phyloP scores from a whole-genome alignment of 129 eudicot species.

The Chrysanthemum lavandulifolium region DNA sequence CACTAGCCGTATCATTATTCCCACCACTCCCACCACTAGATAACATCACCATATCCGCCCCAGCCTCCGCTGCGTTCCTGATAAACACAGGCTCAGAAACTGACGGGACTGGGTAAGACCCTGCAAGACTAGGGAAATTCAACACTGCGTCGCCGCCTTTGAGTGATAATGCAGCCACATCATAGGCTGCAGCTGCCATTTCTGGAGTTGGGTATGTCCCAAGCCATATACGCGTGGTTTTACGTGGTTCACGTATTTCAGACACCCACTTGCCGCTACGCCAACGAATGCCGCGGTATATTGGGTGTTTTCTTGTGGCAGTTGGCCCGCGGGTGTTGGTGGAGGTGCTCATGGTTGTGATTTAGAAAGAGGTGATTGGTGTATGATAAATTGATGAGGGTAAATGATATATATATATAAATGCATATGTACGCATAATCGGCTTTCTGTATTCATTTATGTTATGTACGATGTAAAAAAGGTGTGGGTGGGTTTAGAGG shows the following conservation, averaged over 20 bases:
- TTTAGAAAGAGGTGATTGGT: background rate
- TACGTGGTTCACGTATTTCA: conserved; percentile 38
- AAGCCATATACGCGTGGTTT: conserved; percentile 40
- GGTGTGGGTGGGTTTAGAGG: background rate
- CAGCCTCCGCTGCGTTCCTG: conserved; percentile 35
- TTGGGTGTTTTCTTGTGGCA: conserved; percentile 30
- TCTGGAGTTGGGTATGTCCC: conserved; percentile 45
- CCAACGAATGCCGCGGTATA: conserved; percentile 30
- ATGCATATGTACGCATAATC: background rate
- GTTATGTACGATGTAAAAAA: background rate
- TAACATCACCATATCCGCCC: conserved; percentile 23
- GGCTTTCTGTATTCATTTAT: background rate
- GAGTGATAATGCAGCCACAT: conserved; percentile 43
- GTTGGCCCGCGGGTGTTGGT: conserved; percentile 11
- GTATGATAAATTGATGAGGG: background rate
- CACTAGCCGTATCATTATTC: too few relatives aligned
- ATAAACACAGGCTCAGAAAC: conserved; percentile 31
- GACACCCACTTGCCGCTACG: conserved; percentile 46
- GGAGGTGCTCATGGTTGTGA: conserved; percentile 21
- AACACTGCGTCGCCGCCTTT: conserved; percentile 33
- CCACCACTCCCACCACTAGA: background rate
- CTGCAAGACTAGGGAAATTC: conserved; percentile 36
- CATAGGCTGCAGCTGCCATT: conserved; percentile 45
- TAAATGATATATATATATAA: background rate
- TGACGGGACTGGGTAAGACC: conserved; percentile 26